Conservation (phyloP, 441 rosid genomes). For the Macaranga tanarius region DNA sequence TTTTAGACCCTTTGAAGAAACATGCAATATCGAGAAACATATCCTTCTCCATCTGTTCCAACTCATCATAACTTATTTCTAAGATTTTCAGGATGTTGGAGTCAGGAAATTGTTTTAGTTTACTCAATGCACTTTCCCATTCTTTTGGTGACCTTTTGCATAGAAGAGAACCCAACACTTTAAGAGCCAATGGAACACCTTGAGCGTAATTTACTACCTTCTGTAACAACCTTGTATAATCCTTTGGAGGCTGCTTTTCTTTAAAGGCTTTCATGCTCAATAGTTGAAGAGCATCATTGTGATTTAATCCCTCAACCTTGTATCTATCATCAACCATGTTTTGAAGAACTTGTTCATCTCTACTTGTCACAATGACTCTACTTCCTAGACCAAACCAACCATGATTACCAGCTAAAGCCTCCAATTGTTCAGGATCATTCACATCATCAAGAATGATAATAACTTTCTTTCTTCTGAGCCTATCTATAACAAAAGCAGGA, state of each 20-base stretch:
- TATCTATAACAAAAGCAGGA: too few relatives aligned
- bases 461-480: too few relatives aligned
- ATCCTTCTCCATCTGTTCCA: background rate
- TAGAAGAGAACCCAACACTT: constrained; percentile 7
- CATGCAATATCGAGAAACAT: constrained; percentile 5
- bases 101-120: background rate
- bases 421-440: too few relatives aligned
- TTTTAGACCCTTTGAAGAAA: background rate
- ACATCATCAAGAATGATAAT: too few relatives aligned
- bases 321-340: constrained; percentile 5
- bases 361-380: constrained; percentile 6
- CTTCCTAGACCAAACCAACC: background rate
- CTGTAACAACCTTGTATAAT: background rate
- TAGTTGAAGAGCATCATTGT: constrained; percentile 5
- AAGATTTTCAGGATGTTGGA: background rate
- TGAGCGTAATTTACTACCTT: background rate
- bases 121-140: background rate
- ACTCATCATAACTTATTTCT: background rate
- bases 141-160: background rate
- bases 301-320: constrained; percentile 4
- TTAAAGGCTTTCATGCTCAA: constrained; percentile 11
- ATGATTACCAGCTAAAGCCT: background rate
- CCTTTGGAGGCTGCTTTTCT: background rate
- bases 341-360: constrained; percentile 9
- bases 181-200: constrained; percentile 15